Conservation (phyloP, 805 yeast genomes). For the Schizosaccharomyces cryophilus region DNA sequence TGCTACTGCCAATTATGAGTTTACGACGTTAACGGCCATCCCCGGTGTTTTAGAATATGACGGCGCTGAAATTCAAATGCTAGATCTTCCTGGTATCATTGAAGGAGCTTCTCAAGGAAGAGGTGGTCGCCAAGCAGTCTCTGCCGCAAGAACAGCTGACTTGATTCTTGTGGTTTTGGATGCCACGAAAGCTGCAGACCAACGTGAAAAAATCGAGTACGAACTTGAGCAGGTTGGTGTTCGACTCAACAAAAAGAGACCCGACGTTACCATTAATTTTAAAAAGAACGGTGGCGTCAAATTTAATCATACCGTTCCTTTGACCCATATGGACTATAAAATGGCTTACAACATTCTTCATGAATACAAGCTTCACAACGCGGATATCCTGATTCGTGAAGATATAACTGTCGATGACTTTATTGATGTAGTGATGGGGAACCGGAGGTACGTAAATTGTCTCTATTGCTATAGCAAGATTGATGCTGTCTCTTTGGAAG, state of each 20-base stretch:
- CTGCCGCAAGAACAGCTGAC: conserved; percentile 84
- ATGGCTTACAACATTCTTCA: conserved; percentile 51
- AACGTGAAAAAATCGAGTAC: conserved; percentile 58
- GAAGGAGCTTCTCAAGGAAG: conserved; percentile 93
- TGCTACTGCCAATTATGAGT: conserved; percentile 34
- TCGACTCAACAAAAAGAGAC: conserved; percentile 55
- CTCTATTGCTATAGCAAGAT: conserved; percentile 84
- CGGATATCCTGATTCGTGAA: conserved; percentile 73
- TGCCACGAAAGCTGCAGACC: conserved; percentile 83
- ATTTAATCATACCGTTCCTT: conserved; percentile 56
- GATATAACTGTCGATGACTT: conserved; percentile 77
- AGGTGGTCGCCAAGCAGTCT: conserved; percentile 91
- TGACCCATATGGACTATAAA: conserved; percentile 58
- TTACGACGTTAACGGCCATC: conserved; percentile 87
- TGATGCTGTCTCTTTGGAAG: conserved; percentile 86
- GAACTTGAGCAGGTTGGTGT: conserved; percentile 90
- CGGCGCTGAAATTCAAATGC: conserved; percentile 90
- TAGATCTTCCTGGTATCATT: conserved; percentile 93
- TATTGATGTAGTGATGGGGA: conserved; percentile 73
- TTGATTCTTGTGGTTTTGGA: conserved; percentile 79
- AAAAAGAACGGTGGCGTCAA: conserved; percentile 86
- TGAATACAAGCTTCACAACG: conserved; percentile 72
- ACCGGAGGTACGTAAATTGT: conserved; percentile 69
- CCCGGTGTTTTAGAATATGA: conserved; percentile 88
- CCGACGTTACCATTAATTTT: conserved; percentile 51